Percentiles rank a stretch among this genome's conserved stretches.
phyloP scores from a whole-genome alignment of 371 early-diverging fungal genomes.

The Mortierella sp. region DNA sequence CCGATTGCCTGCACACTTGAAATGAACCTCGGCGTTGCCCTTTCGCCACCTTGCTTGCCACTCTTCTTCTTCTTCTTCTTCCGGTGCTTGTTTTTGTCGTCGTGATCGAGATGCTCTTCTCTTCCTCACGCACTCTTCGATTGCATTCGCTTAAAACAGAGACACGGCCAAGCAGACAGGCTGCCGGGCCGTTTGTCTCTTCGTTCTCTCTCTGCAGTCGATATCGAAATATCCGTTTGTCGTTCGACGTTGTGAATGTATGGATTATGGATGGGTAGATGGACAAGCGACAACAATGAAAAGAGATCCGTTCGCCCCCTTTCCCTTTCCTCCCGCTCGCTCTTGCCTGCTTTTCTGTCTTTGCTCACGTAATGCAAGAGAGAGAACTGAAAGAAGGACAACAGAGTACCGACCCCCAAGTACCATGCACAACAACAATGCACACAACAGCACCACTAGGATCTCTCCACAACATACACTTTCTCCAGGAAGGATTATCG shows the following conservation, averaged over 20 bases:
- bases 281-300: neutral
- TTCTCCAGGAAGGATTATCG: neutral
- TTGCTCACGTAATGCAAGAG: slow-evolving; percentile 10
- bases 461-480: slow-evolving; percentile 11
- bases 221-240: neutral
- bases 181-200: neutral
- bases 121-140: neutral
- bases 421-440: neutral
- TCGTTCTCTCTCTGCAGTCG: neutral
- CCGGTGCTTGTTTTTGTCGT: no score
- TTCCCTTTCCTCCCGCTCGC: neutral
- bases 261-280: neutral
- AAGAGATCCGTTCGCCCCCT: neutral
- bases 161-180: neutral
- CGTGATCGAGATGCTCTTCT: neutral
- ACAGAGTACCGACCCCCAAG: neutral
- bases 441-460: neutral
- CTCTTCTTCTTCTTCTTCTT: neutral
- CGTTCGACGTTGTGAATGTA: neutral
- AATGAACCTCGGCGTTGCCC: neutral
- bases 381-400: neutral
- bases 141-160: neutral
- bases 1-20: neutral
- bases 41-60: neutral
- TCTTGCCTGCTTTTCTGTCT: neutral